These are phyloP conservation scores for Phytophthora pistaciae DNA, from an alignment of 352 stramenopile species.

Conservation along the genomic window DNA sequence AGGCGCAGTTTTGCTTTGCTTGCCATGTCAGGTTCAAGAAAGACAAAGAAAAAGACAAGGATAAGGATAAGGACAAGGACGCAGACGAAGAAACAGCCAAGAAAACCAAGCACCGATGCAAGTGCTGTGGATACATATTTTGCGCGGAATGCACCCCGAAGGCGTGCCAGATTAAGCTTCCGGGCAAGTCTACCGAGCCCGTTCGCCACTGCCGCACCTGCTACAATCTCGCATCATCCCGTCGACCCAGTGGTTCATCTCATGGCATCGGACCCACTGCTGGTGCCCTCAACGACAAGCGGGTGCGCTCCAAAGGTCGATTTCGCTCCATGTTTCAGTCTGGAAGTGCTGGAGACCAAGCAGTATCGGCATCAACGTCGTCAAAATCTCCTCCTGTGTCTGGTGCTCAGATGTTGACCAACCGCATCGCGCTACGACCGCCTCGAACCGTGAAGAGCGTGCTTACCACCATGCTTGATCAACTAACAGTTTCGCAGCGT, in stretches of 20 bases:
- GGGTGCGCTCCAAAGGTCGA: slow-evolving; percentile 45
- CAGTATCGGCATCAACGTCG: slow-evolving; percentile 17
- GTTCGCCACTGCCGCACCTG: slow-evolving; percentile 82
- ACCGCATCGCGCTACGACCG: slow-evolving; percentile 71
- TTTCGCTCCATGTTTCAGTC: slow-evolving; percentile 76
- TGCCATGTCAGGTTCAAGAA: slow-evolving; percentile 70
- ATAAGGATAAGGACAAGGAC: slow-evolving; percentile 28
- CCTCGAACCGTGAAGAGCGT: slow-evolving; percentile 88
- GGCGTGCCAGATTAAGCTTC: slow-evolving; percentile 77
- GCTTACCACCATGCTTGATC: slow-evolving; percentile 83
- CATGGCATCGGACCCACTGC: slow-evolving; percentile 53
- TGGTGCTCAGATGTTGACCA: slow-evolving; percentile 59
- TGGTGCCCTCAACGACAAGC: slow-evolving; percentile 36
- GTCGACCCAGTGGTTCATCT: slow-evolving; percentile 56
- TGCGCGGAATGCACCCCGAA: slow-evolving; percentile 80
- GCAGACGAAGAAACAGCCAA: slow-evolving; percentile 11
- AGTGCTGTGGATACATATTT: slow-evolving; percentile 88
- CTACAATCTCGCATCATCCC: slow-evolving; percentile 80
- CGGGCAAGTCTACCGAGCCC: slow-evolving; percentile 58
- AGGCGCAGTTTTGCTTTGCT: slow-evolving; percentile 76
- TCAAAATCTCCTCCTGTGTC: slow-evolving; percentile 17
- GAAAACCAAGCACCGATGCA: slow-evolving; percentile 75
- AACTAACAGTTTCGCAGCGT: slow-evolving; percentile 83
- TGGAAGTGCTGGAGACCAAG: slow-evolving; percentile 27
- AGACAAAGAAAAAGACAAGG: slow-evolving; percentile 30